Evolutionary conservation across 164 flowering plant genomes (phyloP).

Genomic region (Protea cynaroides): DNA sequence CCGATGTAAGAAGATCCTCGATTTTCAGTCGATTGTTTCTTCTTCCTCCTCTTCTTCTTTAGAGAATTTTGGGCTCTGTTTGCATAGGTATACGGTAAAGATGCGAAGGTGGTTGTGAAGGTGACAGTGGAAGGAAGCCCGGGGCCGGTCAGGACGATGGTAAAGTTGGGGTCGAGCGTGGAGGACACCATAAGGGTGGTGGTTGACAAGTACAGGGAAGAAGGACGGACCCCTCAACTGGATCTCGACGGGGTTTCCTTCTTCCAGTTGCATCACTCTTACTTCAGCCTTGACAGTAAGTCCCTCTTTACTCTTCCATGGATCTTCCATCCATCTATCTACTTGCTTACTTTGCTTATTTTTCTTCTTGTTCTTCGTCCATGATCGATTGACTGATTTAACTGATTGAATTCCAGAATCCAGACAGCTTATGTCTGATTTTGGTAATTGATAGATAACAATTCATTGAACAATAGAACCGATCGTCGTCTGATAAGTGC

Average conservation of each 20-base stretch:
- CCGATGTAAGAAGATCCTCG: too few relatives aligned
- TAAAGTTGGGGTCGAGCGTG: constrained; percentile 63
- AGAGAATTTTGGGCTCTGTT: not conserved
- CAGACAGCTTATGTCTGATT: too few relatives aligned
- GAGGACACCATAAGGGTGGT: constrained; percentile 66
- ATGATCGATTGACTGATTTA: too few relatives aligned
- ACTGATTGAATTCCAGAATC: too few relatives aligned
- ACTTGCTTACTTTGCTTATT: too few relatives aligned
- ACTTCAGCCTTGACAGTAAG: constrained; percentile 80
- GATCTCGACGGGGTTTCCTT: constrained; percentile 15
- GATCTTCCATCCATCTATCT: too few relatives aligned
- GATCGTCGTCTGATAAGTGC: too few relatives aligned
- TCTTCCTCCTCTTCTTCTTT: too few relatives aligned
- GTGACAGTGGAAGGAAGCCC: constrained; percentile 74
- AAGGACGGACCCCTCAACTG: constrained; percentile 66
- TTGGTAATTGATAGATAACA: too few relatives aligned
- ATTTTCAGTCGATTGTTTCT: too few relatives aligned
- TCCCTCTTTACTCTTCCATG: not conserved
- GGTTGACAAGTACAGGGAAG: constrained; percentile 45
- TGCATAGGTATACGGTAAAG: constrained; percentile 36
- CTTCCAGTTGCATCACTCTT: constrained; percentile 63
- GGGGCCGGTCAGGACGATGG: constrained; percentile 73
- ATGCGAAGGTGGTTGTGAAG: constrained; percentile 41
- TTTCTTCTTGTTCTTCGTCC: too few relatives aligned
- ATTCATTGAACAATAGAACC: too few relatives aligned